Evolutionary conservation across 2,329 filamentous ascomycete species (phyloP), one percentile per base, ranked within the genome.

Genomic region (Phaeophleospora eucalypticola): DNA sequence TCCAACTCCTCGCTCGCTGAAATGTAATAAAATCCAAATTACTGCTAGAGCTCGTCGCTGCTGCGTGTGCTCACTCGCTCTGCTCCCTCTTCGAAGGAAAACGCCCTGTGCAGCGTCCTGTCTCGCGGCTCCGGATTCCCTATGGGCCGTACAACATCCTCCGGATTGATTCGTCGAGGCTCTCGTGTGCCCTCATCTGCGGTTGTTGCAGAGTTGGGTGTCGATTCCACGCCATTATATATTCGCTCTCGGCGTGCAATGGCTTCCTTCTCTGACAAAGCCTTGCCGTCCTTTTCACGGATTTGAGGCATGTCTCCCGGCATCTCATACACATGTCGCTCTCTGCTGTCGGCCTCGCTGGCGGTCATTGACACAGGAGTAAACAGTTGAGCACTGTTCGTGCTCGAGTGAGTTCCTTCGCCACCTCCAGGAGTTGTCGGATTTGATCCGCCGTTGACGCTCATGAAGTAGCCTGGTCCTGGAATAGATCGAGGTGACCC

Each of bases 231-330:
- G 12, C 73, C 73, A 40, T 76, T 75, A 57, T 72, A 72, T 39
- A 67, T 59, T 47, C 62, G 61, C 57, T 75, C 72, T 15, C 73
- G 65, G 16, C 68, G 62, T 48, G 68, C 61, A 62, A 75, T 68
- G 29, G 70, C 68, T 47, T 76, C 71, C 52, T 76, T 76, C 58
- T 76, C 73, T 16, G 66, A 68, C 29, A 75, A 58, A 48, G 71
- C 65, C 15, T 67, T 68, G 21, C 72, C 71, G 41, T 68, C 73
- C 38, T 72, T 73, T 60, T 76, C 71, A 49, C 73, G 75, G 44
- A 74, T 71, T 35, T 72, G 70, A 14, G 75, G 76, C 61, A 81
- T 75, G 8, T 78, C 77, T 2, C 79, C 79, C 0, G 75, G 74
- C 60, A 75, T 79, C 36, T 74, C 78, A 44, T 66, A 73, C 7